Base-by-base conservation (phyloP, 176 grass and related monocot genomes). In the Cenchrus fungigraminus region DNA sequence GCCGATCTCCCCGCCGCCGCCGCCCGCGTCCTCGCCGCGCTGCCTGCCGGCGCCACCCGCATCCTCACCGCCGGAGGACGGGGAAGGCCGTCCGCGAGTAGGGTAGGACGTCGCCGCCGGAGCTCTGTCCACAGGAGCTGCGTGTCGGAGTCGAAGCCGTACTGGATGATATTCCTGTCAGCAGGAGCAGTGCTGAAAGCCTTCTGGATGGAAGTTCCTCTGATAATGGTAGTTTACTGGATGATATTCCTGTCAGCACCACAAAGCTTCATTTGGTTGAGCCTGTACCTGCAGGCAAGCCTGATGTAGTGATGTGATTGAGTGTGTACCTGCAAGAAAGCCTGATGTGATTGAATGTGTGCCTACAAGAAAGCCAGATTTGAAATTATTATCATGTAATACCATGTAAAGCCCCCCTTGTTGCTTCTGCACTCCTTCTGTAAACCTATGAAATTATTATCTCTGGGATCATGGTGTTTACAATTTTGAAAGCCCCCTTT, bases 211-310 rank as follows among this genome's bases (percentile, higher is more conserved):
- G 45, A 65, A 84, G 72, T 86, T 92, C 68, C 62, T 57, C 60
- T 34, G 82, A 67, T 68, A 84, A 86, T 53, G 78, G 79, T 71
- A 86, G 90, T 61, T 89, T 86, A 69, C 50, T 80, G 64, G 75
- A 83, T 61, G 90, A 89, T 60, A 62, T 82, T 65, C 67, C 78
- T 80, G 45, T 60, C 34, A 80, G 60, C 66, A 75, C 82, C 16
- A 19, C 43, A 53, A 74, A 87, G 54, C 64, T 68, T 85, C 55
- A 77, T 81, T 81, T 81, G 68, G 66, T 57, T 45, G 55, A 71
- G 9, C 45, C 65, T 20, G 32, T 22, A 45, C 28, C 65, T 57
- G 1, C 53, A 46, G 44, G 40, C 54, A 65, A 65, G 47, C 25
- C 25, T 25, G 25, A 25, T 25, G 25, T 25, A 25, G 25, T 25